A percentile compares a stretch with the other conserved stretches of the same genome.
phyloP scores from a whole-genome alignment of 768 basidiomycete genomes.

The Pholiota conissans region DNA sequence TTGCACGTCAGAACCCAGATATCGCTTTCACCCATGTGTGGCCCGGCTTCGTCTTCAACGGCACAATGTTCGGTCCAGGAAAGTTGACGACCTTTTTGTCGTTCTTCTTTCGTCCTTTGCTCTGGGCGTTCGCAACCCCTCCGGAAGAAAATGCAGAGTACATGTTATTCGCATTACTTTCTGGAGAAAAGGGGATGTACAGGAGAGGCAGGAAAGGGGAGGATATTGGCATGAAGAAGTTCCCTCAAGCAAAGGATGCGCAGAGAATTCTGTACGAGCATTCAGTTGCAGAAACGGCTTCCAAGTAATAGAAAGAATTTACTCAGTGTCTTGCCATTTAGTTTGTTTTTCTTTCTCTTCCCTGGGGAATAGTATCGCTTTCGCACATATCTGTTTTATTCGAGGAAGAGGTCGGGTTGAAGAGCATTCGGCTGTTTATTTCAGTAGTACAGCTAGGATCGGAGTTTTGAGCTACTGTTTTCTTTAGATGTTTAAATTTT shows the following conservation, averaged over 20 bases:
- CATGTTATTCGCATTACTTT: conserved; percentile 30
- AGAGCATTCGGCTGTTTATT: too few relatives aligned
- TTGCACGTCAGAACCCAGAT: conserved; percentile 37
- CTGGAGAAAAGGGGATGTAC: conserved; percentile 22
- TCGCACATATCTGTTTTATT: too few relatives aligned
- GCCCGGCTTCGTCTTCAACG: conserved; percentile 39
- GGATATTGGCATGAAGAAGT: conserved; percentile 20
- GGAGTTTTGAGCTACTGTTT: too few relatives aligned
- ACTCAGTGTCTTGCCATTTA: conserved; percentile 50
- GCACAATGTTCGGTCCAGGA: conserved; percentile 17
- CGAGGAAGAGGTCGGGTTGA: too few relatives aligned
- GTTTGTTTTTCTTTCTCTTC: conserved; percentile 23
- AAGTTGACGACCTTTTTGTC: conserved; percentile 7
- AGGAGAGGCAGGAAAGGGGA: conserved; percentile 19
- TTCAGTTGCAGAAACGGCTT: background rate
- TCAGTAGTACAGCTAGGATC: too few relatives aligned
- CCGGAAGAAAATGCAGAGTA: conserved; percentile 29
- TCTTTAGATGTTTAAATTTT: too few relatives aligned
- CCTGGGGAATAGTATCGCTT: too few relatives aligned
- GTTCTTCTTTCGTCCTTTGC: conserved; percentile 18
- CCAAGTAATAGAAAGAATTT: too few relatives aligned
- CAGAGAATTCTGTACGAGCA: conserved; percentile 8
- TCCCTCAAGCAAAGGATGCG: conserved; percentile 15
- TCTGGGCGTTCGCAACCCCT: conserved; percentile 21
- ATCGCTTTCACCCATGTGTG: conserved; percentile 43